Base-by-base conservation (phyloP, 257 asterid species). In the Prunella vulgaris region DNA sequence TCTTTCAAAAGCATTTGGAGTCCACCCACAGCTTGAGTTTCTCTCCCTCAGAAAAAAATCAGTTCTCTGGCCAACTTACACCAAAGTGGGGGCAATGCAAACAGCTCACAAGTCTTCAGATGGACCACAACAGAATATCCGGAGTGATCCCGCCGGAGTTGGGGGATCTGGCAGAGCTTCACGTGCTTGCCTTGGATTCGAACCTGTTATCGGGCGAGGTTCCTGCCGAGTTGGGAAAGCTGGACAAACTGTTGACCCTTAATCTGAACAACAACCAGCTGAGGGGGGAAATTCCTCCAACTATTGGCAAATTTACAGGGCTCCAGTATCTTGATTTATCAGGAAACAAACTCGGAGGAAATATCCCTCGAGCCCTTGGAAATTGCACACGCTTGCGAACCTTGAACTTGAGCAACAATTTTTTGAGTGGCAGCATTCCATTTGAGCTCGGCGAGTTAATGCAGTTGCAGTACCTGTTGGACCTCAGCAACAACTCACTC, bases 81-180 rank as follows among this genome's bases (percentile, higher is more conserved):
- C 76, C 82, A 8, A 57, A 82, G 37, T 91, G 96, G 97, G 87
- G 88, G 48, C 72, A 77, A 60, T 81, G 66, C 24, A 77, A 68
- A 64, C 65, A 56, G 52, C 89, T 90, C 56, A 84, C 86, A 18
- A 84, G 75, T 78, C 33, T 90, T 9, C 79, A 69, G 79, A 32
- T 85, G 64, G 87, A 76, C 58, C 66, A 73, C 53, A 89, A 92
- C 20, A 59, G 30, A 46, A 75, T 92, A 28, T 84, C 90, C 12
- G 95, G 97, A 32, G 53, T 27, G 51, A 87, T 92, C 74, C 97
- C 96, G 14, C 40, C 76, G 28, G 92, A 79, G 81, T 60, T 89
- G 4, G 93, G 96, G 28, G 82, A 84, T 67, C 80, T 92, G 69
- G 77, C 80, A 12, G 67, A 70, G 54, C 74, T 92, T 53, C 77